phyloP scores from a whole-genome alignment of 352 stramenopile species.

The Phytophthora boehmeriae region DNA sequence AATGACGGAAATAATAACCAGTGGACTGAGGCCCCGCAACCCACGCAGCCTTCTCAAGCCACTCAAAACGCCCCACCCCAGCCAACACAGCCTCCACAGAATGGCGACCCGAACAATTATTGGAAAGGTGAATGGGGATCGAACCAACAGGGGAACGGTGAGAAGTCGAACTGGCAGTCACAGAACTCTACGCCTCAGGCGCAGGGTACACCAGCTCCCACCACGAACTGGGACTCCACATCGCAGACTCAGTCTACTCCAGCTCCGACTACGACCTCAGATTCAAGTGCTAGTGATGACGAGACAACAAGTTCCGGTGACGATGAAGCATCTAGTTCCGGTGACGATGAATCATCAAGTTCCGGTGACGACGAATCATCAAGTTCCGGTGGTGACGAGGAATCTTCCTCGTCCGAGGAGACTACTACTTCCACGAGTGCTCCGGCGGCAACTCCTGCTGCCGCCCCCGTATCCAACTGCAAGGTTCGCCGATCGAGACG shows the following conservation, averaged over 20 bases:
- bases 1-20: conserved; percentile 9
- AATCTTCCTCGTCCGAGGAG: conserved; percentile 16
- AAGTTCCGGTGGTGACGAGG: conserved; percentile 12
- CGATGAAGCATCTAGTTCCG: not conserved
- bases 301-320: not conserved
- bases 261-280: conserved; percentile 6
- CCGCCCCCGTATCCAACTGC: conserved; percentile 23
- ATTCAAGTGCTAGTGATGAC: conserved; percentile 4
- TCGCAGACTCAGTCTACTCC: conserved; percentile 14
- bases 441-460: conserved; percentile 4
- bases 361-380: not conserved
- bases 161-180: conserved; percentile 13
- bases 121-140: not conserved
- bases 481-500: conserved; percentile 24
- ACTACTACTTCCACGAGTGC: conserved; percentile 10
- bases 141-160: not conserved
- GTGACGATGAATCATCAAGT: not conserved
- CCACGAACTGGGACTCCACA: conserved; percentile 4
- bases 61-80: conserved; percentile 8
- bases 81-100: conserved; percentile 11
- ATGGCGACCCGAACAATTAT: conserved; percentile 9
- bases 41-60: conserved; percentile 10
- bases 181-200: too few species aligned
- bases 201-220: too few species aligned
- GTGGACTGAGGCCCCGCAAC: conserved; percentile 12